Percentiles rank a stretch among this genome's conserved stretches.
Conservation (phyloP, 208 protist genomes). For the Trypanosoma scelopori region DNA sequence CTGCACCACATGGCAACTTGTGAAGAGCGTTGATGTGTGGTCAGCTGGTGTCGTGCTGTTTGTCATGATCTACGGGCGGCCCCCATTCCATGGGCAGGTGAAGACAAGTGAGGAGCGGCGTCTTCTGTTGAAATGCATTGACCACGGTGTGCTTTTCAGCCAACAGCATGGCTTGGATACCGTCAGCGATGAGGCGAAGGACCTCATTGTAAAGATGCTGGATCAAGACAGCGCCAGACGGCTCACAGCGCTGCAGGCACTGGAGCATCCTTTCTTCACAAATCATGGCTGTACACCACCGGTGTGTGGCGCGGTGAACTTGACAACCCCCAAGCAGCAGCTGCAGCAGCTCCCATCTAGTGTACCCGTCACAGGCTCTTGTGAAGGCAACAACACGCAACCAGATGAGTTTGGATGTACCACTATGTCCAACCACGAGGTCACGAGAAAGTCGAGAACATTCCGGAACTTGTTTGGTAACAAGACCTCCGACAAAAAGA, state of each 20-base stretch:
- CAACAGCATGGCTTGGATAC: conserved; percentile 64
- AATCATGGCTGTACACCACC: conserved; percentile 44
- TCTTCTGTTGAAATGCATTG: conserved; percentile 69
- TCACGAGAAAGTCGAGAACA: background rate
- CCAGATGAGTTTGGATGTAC: background rate
- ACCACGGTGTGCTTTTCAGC: conserved; percentile 85
- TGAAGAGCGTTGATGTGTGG: conserved; percentile 91
- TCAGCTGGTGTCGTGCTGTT: conserved; percentile 85
- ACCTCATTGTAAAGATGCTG: conserved; percentile 80
- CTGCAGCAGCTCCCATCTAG: background rate
- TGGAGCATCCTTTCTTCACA: conserved; percentile 84
- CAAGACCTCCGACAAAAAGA: background rate
- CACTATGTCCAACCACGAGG: background rate
- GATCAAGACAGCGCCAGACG: conserved; percentile 62
- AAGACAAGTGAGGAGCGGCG: conserved; percentile 79
- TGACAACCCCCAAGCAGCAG: background rate
- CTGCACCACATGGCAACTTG: conserved; percentile 68
- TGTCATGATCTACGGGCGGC: conserved; percentile 77
- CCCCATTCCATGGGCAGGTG: conserved; percentile 86
- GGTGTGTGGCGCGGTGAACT: conserved; percentile 32
- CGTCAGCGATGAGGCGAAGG: conserved; percentile 79
- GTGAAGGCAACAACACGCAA: conserved; percentile 8
- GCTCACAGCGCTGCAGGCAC: conserved; percentile 64
- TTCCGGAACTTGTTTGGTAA: conserved; percentile 29
- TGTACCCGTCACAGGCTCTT: background rate